A percentile compares a stretch with the other conserved stretches of the same genome.
These are phyloP conservation scores for Rutidosis leptorrhynchoides DNA, from an alignment of 129 eudicot genomes.

Conservation along the genomic window DNA sequence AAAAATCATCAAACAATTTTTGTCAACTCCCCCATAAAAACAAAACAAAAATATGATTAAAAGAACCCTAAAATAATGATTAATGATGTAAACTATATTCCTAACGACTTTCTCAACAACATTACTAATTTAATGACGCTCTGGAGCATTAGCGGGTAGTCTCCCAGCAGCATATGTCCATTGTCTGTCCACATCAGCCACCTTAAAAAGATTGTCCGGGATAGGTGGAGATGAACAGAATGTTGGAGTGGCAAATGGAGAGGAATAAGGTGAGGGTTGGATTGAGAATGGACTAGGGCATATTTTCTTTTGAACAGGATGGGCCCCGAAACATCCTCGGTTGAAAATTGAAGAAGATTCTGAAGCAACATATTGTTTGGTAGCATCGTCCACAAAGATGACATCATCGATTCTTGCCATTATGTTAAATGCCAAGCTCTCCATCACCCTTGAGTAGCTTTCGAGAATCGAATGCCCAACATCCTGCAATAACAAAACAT, in stretches of 20 bases:
- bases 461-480: constrained; percentile 95
- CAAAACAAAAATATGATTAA: background rate
- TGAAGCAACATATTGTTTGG: constrained; percentile 50
- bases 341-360: constrained; percentile 58
- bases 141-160: constrained; percentile 59
- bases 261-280: constrained; percentile 67
- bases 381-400: constrained; percentile 67
- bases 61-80: constrained; percentile 9
- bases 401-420: constrained; percentile 97
- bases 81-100: background rate
- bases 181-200: constrained; percentile 60
- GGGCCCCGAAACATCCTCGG: constrained; percentile 64
- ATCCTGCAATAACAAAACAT: constrained; percentile 51
- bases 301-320: constrained; percentile 71
- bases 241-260: constrained; percentile 86
- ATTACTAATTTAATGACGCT: constrained; percentile 50
- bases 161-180: constrained; percentile 74
- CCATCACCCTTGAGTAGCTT: constrained; percentile 95
- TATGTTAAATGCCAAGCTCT: constrained; percentile 92
- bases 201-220: constrained; percentile 38
- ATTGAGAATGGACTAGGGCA: constrained; percentile 90
- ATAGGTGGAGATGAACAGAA: constrained; percentile 65
- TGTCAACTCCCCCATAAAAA: constrained; percentile 11
- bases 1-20: constrained; percentile 16
- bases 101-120: constrained; percentile 9